These are phyloP conservation scores for Alternaria brassicicola DNA, from an alignment of 2,329 filamentous ascomycete genomes.

Conservation along the genomic window DNA sequence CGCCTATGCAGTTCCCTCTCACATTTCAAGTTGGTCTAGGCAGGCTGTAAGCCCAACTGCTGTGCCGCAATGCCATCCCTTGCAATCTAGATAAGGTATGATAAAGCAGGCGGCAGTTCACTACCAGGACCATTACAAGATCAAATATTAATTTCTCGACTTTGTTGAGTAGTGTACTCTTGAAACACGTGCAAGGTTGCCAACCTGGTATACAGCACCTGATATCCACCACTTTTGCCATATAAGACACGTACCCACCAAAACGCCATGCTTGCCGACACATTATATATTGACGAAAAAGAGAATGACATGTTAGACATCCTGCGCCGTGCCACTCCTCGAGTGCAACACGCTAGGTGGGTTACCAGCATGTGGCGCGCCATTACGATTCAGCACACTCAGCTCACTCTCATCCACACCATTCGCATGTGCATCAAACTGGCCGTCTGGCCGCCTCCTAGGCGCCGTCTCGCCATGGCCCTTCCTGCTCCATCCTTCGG, in stretches of 20 bases:
- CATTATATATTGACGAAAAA: not conserved
- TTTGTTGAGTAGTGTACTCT: not conserved
- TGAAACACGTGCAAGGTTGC: not conserved
- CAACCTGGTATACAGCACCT: not conserved
- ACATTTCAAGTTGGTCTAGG: not conserved
- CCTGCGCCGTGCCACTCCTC: not conserved
- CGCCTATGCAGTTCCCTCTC: not conserved
- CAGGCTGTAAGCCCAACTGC: not conserved
- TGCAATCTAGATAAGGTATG: not conserved
- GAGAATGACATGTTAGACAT: not conserved
- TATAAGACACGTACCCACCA: not conserved
- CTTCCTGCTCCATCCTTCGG: constrained; percentile 52
- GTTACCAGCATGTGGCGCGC: constrained; percentile 7
- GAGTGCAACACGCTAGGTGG: not conserved
- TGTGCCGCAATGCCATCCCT: not conserved
- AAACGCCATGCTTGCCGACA: not conserved
- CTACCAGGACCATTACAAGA: not conserved
- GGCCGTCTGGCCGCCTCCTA: constrained; percentile 8
- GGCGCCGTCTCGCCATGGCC: constrained; percentile 17
- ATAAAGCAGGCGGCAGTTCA: not conserved
- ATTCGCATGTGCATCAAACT: constrained; percentile 1
- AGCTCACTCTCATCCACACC: constrained; percentile 12
- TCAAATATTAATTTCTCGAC: not conserved
- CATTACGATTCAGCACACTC: constrained; percentile 9
- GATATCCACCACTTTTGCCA: not conserved